Conservation (phyloP, 2,329 filamentous ascomycete species). For the Xylariaceae sp. region DNA sequence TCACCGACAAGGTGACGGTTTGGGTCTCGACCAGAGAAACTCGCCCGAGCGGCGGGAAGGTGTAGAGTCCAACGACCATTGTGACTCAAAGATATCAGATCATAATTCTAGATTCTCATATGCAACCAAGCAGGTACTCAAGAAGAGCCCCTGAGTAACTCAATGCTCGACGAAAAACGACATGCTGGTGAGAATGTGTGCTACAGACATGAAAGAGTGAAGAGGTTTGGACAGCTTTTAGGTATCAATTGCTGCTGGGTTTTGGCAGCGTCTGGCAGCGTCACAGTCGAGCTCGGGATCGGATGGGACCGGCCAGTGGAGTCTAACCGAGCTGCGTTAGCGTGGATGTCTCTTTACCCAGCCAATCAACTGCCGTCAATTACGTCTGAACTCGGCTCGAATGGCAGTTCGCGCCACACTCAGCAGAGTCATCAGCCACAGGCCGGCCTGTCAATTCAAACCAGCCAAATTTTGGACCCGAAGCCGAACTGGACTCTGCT, state of each 20-base stretch:
- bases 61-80: conserved; percentile 39
- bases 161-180: neutral
- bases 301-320: neutral
- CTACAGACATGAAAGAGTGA: neutral
- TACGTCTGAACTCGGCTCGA: conserved; percentile 5
- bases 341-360: neutral
- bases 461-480: conserved; percentile 30
- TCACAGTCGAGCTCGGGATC: neutral
- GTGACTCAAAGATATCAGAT: neutral
- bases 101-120: neutral
- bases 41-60: conserved; percentile 70
- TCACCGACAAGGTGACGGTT: conserved; percentile 57
- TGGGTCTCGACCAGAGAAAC: conserved; percentile 54
- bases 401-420: conserved; percentile 15
- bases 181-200: neutral
- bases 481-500: conserved; percentile 27
- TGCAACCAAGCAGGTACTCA: too few species aligned
- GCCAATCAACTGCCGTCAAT: conserved; percentile 30
- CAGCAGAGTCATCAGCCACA: conserved; percentile 10
- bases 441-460: conserved; percentile 23
- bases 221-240: neutral
- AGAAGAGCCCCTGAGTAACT: neutral
- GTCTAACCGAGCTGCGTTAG: neutral
- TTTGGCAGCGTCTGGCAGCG: neutral
- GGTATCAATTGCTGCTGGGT: neutral